Conservation (phyloP, 495 filamentous ascomycete genomes). For the Aspergillus campestris region DNA sequence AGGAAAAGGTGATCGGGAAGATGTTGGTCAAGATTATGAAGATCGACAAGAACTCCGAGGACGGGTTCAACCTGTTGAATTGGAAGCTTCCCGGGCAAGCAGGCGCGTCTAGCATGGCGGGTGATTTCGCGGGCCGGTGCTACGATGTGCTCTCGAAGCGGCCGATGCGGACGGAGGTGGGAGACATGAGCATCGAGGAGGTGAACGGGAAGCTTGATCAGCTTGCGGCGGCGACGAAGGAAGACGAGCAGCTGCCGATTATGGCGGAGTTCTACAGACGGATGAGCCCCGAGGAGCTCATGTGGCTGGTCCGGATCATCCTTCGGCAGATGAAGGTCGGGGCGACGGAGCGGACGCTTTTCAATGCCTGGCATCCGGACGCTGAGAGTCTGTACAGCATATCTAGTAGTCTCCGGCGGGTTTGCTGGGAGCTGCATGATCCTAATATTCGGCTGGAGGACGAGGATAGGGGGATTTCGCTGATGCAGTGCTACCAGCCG, state of each 20-base stretch:
- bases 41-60: conserved; percentile 84
- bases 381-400: conserved; percentile 85
- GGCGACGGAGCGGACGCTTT: conserved; percentile 85
- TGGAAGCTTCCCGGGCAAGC: conserved; percentile 84
- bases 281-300: conserved; percentile 90
- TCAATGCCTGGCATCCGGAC: conserved; percentile 90
- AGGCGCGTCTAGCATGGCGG: conserved; percentile 55
- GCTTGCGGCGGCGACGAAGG: conserved; percentile 64
- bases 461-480: conserved; percentile 61
- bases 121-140: conserved; percentile 86
- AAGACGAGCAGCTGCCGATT: conserved; percentile 73
- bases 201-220: conserved; percentile 83
- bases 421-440: conserved; percentile 93
- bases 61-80: conserved; percentile 75
- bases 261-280: conserved; percentile 73
- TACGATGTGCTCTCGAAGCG: conserved; percentile 81
- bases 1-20: conserved; percentile 85
- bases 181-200: conserved; percentile 74
- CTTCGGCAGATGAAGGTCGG: conserved; percentile 97
- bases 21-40: conserved; percentile 85
- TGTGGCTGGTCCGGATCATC: conserved; percentile 92
- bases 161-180: conserved; percentile 63
- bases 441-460: conserved; percentile 64
- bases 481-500: conserved; percentile 97
- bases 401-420: conserved; percentile 78